Conservation (phyloP, 306 rosid species). For the Cajanus cajan region DNA sequence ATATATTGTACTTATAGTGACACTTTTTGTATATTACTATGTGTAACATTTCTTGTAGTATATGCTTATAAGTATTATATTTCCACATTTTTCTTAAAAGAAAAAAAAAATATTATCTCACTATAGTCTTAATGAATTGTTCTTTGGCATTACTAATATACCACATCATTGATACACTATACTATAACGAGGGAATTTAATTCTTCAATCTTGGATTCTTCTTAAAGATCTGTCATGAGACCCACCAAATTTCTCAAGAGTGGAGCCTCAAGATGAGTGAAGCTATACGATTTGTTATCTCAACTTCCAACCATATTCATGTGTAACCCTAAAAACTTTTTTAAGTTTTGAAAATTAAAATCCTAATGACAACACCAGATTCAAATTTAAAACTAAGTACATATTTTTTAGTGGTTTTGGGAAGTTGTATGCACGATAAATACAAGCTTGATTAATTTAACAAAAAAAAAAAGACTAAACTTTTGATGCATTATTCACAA, state of each 20-base stretch:
- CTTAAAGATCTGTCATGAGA: conserved; percentile 10
- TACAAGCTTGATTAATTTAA: no score
- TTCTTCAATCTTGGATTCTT: not conserved
- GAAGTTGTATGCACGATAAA: no score
- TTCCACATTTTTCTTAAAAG: not conserved
- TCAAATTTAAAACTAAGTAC: no score
- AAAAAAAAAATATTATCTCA: not conserved
- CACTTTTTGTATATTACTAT: no score
- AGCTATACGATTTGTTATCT: conserved; percentile 23
- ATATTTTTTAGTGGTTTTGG: no score
- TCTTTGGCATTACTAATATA: conserved; percentile 1
- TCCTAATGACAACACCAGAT: no score
- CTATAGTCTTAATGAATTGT: not conserved
- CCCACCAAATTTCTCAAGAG: conserved; percentile 11
- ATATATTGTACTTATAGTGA: not conserved
- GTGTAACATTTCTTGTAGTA: no score
- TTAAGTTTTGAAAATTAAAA: no score
- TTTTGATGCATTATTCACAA: no score
- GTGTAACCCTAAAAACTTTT: not conserved
- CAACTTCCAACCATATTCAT: conserved; percentile 29
- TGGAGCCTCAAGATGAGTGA: conserved; percentile 13
- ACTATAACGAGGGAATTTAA: not conserved
- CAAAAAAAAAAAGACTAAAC: no score
- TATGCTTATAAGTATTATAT: no score
- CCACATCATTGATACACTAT: not conserved